Evolutionary conservation across 331 rosid genomes (phyloP).

Genomic region (Pyracantha coccinea): DNA sequence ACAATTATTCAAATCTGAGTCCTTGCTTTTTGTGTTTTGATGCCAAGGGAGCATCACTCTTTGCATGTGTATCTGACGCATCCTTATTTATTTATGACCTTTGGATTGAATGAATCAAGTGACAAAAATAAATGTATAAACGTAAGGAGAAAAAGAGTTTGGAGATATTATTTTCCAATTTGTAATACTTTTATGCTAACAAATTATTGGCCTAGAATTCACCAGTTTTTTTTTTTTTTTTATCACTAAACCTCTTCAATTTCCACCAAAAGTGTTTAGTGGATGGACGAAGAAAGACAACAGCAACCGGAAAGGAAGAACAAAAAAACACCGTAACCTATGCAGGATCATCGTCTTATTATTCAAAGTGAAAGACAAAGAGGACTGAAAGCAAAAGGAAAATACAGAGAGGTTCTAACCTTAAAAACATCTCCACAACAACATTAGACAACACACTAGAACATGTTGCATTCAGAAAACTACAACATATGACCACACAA

Average conservation of each 20-base stretch:
- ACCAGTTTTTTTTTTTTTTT: not conserved
- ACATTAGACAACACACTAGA: slow-evolving; percentile 11
- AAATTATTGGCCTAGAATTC: not conserved
- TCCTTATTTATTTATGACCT: too few relatives aligned
- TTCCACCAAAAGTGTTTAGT: not conserved
- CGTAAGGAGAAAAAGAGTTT: too few relatives aligned
- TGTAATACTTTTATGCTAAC: not conserved
- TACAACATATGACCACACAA: not conserved
- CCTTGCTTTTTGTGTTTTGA: too few relatives aligned
- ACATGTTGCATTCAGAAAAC: not conserved
- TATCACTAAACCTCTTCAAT: not conserved
- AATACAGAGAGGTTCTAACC: not conserved
- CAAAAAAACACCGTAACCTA: not conserved
- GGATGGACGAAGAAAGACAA: not conserved
- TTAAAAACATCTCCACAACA: slow-evolving; percentile 11
- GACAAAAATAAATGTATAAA: too few relatives aligned
- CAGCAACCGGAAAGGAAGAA: too few relatives aligned
- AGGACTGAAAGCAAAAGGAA: not conserved
- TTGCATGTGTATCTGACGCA: too few relatives aligned
- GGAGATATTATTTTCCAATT: too few relatives aligned
- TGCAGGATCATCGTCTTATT: not conserved
- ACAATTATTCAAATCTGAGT: too few relatives aligned
- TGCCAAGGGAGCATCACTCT: too few relatives aligned
- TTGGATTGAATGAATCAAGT: too few relatives aligned
- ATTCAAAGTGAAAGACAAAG: not conserved